Percentiles rank a stretch among this genome's conserved stretches.
Conservation (phyloP, 495 filamentous ascomycete genomes). For the Viridothelium virens region DNA sequence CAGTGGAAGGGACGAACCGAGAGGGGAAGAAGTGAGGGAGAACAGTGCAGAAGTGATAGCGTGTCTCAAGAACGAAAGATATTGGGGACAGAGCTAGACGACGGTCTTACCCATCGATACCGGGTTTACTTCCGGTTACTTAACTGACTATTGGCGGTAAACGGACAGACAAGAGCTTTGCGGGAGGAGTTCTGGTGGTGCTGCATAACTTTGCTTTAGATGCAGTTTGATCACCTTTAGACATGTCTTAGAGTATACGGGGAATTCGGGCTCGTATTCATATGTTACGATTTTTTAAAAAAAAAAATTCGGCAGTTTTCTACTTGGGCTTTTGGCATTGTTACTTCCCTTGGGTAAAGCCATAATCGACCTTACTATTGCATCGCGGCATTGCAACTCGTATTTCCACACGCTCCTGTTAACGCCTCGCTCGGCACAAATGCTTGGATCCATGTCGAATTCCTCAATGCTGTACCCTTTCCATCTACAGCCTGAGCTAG, state of each 20-base stretch:
- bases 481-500: too few relatives aligned
- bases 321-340: too few relatives aligned
- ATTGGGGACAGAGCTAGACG: background rate
- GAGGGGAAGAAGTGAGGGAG: constrained; percentile 15
- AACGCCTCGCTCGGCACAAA: background rate
- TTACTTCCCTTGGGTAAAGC: too few relatives aligned
- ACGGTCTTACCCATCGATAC: background rate
- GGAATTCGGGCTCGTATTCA: too few relatives aligned
- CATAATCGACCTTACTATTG: too few relatives aligned
- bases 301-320: too few relatives aligned
- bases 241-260: too few relatives aligned
- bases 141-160: background rate
- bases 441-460: background rate
- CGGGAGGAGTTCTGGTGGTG: background rate
- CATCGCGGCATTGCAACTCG: too few relatives aligned
- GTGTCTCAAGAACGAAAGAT: too few relatives aligned
- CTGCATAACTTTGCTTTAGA: background rate
- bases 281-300: too few relatives aligned
- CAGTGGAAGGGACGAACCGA: background rate
- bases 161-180: background rate
- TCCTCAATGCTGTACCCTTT: background rate
- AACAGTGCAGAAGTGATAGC: background rate
- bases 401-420: background rate
- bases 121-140: background rate
- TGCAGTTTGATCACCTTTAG: background rate